Percentiles rank a stretch among this genome's conserved stretches.
Evolutionary conservation across 192 early-diverging fungal species (phyloP).

Genomic region (Gigaspora rosea): DNA sequence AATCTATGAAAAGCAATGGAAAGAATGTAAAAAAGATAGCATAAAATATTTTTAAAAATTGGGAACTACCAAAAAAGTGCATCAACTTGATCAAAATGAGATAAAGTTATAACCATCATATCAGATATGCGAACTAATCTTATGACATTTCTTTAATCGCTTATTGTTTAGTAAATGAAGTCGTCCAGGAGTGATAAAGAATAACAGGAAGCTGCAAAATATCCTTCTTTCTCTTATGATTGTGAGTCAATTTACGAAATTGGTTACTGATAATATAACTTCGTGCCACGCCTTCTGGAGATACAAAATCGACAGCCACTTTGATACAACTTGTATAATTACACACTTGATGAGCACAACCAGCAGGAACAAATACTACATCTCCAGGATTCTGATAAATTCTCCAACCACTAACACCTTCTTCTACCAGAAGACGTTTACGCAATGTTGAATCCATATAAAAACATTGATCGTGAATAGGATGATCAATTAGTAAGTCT

Average conservation of each 20-base stretch:
- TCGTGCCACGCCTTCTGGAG: slow-evolving; percentile 57
- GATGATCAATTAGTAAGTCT: slow-evolving; percentile 40
- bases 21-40: too few species aligned
- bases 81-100: not conserved
- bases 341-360: slow-evolving; percentile 74
- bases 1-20: too few species aligned
- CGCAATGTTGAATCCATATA: slow-evolving; percentile 57
- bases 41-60: too few species aligned
- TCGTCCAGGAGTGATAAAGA: slow-evolving; percentile 40
- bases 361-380: slow-evolving; percentile 77
- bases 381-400: slow-evolving; percentile 72
- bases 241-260: slow-evolving; percentile 45
- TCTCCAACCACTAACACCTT: slow-evolving; percentile 53
- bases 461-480: slow-evolving; percentile 69
- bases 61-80: too few species aligned
- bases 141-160: not conserved
- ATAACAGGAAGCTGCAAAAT: slow-evolving; percentile 53
- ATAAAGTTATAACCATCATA: not conserved
- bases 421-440: slow-evolving; percentile 37
- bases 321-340: slow-evolving; percentile 69
- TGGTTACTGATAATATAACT: slow-evolving; percentile 50
- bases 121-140: not conserved
- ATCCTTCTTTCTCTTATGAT: slow-evolving; percentile 49
- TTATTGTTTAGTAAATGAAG: not conserved
- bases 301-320: slow-evolving; percentile 72